Conservation (phyloP, 345 rosid genomes). For the Punica granatum region DNA sequence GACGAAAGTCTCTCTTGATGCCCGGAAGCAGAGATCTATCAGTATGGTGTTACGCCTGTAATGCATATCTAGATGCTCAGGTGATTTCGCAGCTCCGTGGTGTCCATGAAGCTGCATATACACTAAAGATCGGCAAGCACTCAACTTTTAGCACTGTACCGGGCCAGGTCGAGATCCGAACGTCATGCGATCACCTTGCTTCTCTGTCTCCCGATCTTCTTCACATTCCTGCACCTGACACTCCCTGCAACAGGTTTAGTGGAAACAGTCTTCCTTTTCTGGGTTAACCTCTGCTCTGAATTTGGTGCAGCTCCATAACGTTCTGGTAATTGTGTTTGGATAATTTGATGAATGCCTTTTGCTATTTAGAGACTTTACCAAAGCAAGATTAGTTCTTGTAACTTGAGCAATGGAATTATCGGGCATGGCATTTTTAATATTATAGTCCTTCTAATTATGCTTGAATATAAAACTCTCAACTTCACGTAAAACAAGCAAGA, state of each 20-base stretch:
- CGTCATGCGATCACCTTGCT: constrained; percentile 65
- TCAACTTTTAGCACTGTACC: constrained; percentile 68
- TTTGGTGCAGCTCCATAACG: not conserved
- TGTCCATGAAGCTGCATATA: constrained; percentile 57
- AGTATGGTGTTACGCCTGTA: constrained; percentile 81
- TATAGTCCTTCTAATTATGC: not conserved
- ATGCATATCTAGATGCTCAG: constrained; percentile 74
- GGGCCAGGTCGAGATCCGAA: constrained; percentile 76
- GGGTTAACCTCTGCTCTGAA: not conserved
- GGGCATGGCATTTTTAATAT: not conserved
- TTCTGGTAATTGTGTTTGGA: not conserved
- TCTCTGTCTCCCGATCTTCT: constrained; percentile 52
- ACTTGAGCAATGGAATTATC: not conserved
- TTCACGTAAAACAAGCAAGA: not conserved
- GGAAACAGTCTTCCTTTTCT: no score
- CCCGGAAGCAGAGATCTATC: constrained; percentile 61
- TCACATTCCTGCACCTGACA: constrained; percentile 61
- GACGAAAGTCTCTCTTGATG: not conserved
- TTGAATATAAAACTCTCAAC: not conserved
- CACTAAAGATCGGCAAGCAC: constrained; percentile 72
- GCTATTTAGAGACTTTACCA: not conserved
- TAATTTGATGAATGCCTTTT: not conserved
- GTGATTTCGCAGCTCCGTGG: constrained; percentile 50
- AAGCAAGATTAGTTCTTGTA: not conserved
- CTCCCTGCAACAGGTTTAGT: constrained; percentile 64